A percentile compares a stretch with the other conserved stretches of the same genome.
These are phyloP conservation scores for Xylariaceae sp. DNA, from an alignment of 2,329 filamentous ascomycete genomes.

Conservation along the genomic window DNA sequence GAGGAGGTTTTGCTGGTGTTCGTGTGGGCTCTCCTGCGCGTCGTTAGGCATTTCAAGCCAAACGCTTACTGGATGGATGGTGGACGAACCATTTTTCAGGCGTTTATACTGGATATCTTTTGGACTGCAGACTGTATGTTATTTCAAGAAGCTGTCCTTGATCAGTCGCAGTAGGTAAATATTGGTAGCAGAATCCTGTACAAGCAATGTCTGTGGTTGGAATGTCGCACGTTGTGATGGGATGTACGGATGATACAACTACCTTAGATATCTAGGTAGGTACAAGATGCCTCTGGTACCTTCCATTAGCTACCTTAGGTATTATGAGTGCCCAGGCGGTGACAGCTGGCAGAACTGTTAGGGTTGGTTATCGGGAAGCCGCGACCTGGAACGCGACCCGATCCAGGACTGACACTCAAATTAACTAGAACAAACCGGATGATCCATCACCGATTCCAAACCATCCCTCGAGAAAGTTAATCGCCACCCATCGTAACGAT, in stretches of 20 bases:
- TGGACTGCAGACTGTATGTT: neutral
- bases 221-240: too few relatives aligned
- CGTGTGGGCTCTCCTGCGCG: slow-evolving; percentile 84
- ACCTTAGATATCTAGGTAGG: too few relatives aligned
- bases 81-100: slow-evolving; percentile 22
- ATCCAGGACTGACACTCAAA: too few relatives aligned
- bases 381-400: too few relatives aligned
- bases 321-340: too few relatives aligned
- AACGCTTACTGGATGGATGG: neutral
- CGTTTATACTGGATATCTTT: neutral
- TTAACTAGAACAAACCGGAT: neutral
- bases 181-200: too few relatives aligned
- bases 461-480: neutral
- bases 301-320: too few relatives aligned
- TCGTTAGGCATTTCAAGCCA: slow-evolving; percentile 10
- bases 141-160: neutral
- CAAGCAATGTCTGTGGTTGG: neutral
- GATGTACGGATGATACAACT: too few relatives aligned
- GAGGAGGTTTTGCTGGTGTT: slow-evolving; percentile 92
- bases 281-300: too few relatives aligned
- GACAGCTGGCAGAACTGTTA: too few relatives aligned
- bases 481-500: neutral
- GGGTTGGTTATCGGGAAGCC: too few relatives aligned
- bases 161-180: too few relatives aligned
- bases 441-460: neutral